phyloP scores from a whole-genome alignment of 805 yeast species.

The Tetrapisispora arboricola region DNA sequence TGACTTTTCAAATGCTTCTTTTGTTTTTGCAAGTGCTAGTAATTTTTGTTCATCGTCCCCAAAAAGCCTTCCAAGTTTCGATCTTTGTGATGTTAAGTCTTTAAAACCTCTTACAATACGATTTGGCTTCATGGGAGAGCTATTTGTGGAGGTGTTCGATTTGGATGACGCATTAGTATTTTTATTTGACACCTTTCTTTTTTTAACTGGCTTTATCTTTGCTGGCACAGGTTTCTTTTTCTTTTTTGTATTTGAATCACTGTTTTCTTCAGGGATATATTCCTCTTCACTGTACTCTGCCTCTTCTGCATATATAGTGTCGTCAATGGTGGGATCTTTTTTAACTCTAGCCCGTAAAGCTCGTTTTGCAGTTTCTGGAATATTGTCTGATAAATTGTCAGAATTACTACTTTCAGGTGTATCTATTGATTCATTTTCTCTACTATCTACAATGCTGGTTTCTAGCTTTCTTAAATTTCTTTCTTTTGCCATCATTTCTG shows the following conservation, averaged over 20 bases:
- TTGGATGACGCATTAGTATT: neutral
- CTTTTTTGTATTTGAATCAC: neutral
- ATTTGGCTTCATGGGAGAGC: slow-evolving; percentile 14
- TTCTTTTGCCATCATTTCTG: no score
- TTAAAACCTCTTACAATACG: slow-evolving; percentile 22
- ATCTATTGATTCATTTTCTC: no score
- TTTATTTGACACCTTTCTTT: slow-evolving; percentile 5
- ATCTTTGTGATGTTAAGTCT: slow-evolving; percentile 32
- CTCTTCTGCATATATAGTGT: neutral
- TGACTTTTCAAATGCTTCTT: slow-evolving; percentile 41
- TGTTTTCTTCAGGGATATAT: neutral
- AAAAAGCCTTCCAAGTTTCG: slow-evolving; percentile 35
- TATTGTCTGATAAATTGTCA: neutral
- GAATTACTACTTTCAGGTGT: neutral
- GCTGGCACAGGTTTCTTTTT: neutral
- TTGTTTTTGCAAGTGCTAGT: slow-evolving; percentile 33
- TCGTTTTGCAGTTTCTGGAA: neutral
- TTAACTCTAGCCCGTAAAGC: neutral
- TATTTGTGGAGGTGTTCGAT: slow-evolving; percentile 5
- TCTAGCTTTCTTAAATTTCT: no score
- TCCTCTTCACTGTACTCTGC: neutral
- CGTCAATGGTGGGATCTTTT: neutral
- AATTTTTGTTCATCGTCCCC: slow-evolving; percentile 41
- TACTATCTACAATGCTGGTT: no score
- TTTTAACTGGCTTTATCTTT: no score